Evolutionary conservation across 176 grass and related monocot species (phyloP), one percentile per base, ranked within the genome.

Genomic region (Poa pratensis): DNA sequence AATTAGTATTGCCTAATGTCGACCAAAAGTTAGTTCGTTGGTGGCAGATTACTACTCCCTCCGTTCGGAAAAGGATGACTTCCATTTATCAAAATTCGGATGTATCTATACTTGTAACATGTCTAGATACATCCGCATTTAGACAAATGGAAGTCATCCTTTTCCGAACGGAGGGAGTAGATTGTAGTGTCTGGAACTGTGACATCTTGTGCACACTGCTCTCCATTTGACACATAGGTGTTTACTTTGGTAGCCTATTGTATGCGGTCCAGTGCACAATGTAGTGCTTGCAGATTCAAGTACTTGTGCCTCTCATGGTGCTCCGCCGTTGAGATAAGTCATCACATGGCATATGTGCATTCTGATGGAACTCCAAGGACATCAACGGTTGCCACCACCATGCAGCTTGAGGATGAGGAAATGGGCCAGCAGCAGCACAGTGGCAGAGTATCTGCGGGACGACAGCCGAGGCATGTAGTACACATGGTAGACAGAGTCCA

Each of bases 281-380:
- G 14, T 35, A 69, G 19, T 54, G n/a, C 54, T 48, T 68, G 46
- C 51, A 81, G 43, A 68, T 80, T 52, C 45, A 68, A 23, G 27
- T 81, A 9, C 37, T 23, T 22, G 27, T 51, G 1, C 13, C 61
- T 80, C 28, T 17, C 46, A 51, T 51, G 15, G 23, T 17, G 42
- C 69, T 52, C 27, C 52, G 49, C 26, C 19, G 46, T 75, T 23
- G 48, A 30, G 46, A 53, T 48, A 32, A 28, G 10, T 34, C 78
- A 50, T 80, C 18, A n/a, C 64, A 80, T 18, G 43, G 39, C 54
- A n/a, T 60, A 51, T 64, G 11, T 19, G 20, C 40, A 28, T 63
- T 63, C 24, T 26, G 60, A 63, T 63, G 60, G 24, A 28, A 14
- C 24, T 6, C 24, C 24, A 63, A 63, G 60, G 59, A 7, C 59